Conservation (phyloP, 2,329 filamentous ascomycete species). For the Trichoderma koningii region DNA sequence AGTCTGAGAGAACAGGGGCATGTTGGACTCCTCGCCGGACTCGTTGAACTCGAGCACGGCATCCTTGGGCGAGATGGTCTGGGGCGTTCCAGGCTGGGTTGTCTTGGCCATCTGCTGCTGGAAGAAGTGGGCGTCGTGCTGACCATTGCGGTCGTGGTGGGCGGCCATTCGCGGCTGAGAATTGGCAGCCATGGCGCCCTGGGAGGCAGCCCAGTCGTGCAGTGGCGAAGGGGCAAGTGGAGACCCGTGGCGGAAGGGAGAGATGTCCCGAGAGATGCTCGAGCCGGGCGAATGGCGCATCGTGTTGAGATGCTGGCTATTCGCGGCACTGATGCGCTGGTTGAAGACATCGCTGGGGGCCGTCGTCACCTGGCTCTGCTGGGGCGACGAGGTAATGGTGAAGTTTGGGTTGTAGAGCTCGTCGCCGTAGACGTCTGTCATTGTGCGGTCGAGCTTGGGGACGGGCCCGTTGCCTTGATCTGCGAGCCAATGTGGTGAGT, state of each 20-base stretch:
- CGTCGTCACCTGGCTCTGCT: conserved; percentile 49
- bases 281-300: conserved; percentile 51
- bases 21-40: conserved; percentile 62
- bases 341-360: conserved; percentile 65
- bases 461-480: conserved; percentile 51
- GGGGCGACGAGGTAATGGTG: conserved; percentile 56
- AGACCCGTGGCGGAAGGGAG: conserved; percentile 59
- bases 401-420: conserved; percentile 78
- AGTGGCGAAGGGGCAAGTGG: conserved; percentile 65
- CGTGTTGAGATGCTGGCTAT: conserved; percentile 69
- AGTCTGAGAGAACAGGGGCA: conserved; percentile 71
- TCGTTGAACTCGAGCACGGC: conserved; percentile 84
- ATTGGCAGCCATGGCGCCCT: conserved; percentile 43
- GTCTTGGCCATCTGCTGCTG: conserved; percentile 47
- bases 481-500: conserved; percentile 48
- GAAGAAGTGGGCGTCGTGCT: conserved; percentile 56
- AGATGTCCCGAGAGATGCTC: conserved; percentile 48
- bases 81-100: conserved; percentile 57
- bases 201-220: conserved; percentile 46
- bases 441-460: conserved; percentile 81
- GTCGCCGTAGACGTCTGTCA: conserved; percentile 82
- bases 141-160: conserved; percentile 54
- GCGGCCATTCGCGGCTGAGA: conserved; percentile 63
- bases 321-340: conserved; percentile 76
- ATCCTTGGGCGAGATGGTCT: conserved; percentile 94